Conservation (phyloP, 2,329 filamentous ascomycete genomes). For the Metarhizium guizhouense region DNA sequence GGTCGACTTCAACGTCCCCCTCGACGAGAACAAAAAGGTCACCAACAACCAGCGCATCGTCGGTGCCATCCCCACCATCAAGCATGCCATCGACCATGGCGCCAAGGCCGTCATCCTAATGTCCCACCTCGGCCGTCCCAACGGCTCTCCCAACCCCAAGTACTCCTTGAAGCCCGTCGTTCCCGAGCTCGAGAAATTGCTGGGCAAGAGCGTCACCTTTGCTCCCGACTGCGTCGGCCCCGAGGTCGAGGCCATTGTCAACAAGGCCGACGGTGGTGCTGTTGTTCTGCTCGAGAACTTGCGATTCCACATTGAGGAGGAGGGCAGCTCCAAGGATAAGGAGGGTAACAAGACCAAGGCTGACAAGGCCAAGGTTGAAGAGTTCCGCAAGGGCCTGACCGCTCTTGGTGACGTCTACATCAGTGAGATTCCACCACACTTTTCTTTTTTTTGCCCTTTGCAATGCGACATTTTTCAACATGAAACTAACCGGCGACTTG, state of each 20-base stretch:
- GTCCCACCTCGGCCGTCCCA: conserved; percentile 95
- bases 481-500: conserved; percentile 11
- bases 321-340: conserved; percentile 88
- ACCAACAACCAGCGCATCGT: conserved; percentile 99
- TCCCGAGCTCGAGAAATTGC: conserved; percentile 81
- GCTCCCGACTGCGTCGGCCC: conserved; percentile 83
- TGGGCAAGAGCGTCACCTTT: conserved; percentile 78
- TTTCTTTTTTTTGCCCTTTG: neutral
- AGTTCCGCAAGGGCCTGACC: conserved; percentile 93
- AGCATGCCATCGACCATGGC: conserved; percentile 81
- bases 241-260: conserved; percentile 83
- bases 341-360: conserved; percentile 98
- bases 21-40: conserved; percentile 85
- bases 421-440: conserved; percentile 53
- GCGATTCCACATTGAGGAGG: conserved; percentile 96
- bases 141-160: conserved; percentile 82
- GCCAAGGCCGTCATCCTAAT: conserved; percentile 93
- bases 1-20: conserved; percentile 99
- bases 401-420: conserved; percentile 92
- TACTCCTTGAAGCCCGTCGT: conserved; percentile 93
- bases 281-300: conserved; percentile 94
- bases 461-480: neutral
- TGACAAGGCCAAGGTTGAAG: conserved; percentile 82
- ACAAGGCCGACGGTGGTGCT: conserved; percentile 69
- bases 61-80: conserved; percentile 90